phyloP scores from a whole-genome alignment of 1,284 basidiomycete species.

The Boletus hoseneyae region DNA sequence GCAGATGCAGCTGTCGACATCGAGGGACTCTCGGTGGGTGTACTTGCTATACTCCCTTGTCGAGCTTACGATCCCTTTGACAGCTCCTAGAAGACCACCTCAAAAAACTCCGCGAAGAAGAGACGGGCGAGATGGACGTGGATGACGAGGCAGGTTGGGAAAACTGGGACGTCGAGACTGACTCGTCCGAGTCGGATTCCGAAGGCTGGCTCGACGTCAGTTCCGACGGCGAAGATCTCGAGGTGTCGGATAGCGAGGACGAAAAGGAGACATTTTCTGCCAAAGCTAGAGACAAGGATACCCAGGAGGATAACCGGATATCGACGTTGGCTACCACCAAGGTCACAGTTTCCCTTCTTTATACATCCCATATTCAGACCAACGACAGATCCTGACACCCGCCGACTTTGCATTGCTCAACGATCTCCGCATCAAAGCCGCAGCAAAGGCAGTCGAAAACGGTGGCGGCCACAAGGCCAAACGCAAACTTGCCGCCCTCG shows the following conservation, averaged over 20 bases:
- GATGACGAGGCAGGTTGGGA: slow-evolving; percentile 80
- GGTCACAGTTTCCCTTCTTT: slow-evolving; percentile 35
- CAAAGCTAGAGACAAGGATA: slow-evolving; percentile 26
- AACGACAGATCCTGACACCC: slow-evolving; percentile 86
- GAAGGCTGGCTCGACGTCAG: slow-evolving; percentile 87
- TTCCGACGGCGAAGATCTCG: slow-evolving; percentile 67
- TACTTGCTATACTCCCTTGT: not conserved
- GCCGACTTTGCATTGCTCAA: slow-evolving; percentile 95
- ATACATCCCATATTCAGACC: not conserved
- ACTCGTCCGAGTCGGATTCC: slow-evolving; percentile 59
- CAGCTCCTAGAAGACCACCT: slow-evolving; percentile 89
- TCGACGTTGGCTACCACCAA: slow-evolving; percentile 78
- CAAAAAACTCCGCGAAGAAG: slow-evolving; percentile 64
- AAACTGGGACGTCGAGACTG: slow-evolving; percentile 86
- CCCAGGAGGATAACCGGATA: slow-evolving; percentile 36
- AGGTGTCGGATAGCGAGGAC: slow-evolving; percentile 86
- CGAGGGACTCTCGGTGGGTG: slow-evolving; percentile 77
- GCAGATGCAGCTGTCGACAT: slow-evolving; percentile 80
- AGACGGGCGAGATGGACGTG: slow-evolving; percentile 51
- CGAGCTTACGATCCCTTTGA: slow-evolving; percentile 5
- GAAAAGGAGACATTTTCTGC: slow-evolving; percentile 48
- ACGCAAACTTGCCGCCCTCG: slow-evolving; percentile 80
- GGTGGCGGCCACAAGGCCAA: slow-evolving; percentile 78
- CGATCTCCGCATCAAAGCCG: slow-evolving; percentile 83
- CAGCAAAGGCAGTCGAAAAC: slow-evolving; percentile 67